A percentile compares a stretch with the other conserved stretches of the same genome.
Evolutionary conservation across 441 rosid genomes (phyloP).

Genomic region (Erysimum pusillum): DNA sequence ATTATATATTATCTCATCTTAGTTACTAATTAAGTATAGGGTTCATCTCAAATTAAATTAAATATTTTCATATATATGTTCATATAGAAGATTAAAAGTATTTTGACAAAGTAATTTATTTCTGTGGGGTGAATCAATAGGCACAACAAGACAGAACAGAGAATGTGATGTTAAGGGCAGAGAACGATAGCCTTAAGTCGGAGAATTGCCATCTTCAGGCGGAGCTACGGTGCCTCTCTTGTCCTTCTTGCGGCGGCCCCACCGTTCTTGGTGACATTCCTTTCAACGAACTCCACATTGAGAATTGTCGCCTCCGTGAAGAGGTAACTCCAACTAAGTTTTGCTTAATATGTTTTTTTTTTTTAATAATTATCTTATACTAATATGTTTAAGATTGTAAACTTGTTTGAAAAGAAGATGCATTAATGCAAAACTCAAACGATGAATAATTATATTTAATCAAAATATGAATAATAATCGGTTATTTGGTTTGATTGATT

Average conservation of each 20-base stretch:
- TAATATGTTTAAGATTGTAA: too few relatives aligned
- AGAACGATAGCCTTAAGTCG: slow-evolving; percentile 74
- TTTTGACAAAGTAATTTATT: background rate
- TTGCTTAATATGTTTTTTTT: too few relatives aligned
- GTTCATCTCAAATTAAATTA: background rate
- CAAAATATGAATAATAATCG: background rate
- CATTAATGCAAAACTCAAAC: too few relatives aligned
- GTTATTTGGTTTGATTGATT: background rate
- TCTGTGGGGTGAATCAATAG: slow-evolving; percentile 44
- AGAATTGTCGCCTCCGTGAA: slow-evolving; percentile 86
- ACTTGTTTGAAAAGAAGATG: too few relatives aligned
- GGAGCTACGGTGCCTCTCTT: slow-evolving; percentile 69
- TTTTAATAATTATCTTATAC: too few relatives aligned
- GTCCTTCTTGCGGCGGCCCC: slow-evolving; percentile 85
- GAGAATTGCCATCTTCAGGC: slow-evolving; percentile 81
- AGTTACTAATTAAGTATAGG: background rate
- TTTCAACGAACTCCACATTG: slow-evolving; percentile 80
- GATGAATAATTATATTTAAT: too few relatives aligned
- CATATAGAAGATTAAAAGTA: background rate
- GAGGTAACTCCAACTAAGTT: slow-evolving; percentile 59
- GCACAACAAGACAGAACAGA: slow-evolving; percentile 92
- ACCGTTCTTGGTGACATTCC: slow-evolving; percentile 72
- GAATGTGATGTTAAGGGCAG: slow-evolving; percentile 77
- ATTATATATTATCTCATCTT: background rate
- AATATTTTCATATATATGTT: background rate